Evolutionary conservation across 495 filamentous ascomycete species (phyloP).

Genomic region (Lasiosphaeria miniovina): DNA sequence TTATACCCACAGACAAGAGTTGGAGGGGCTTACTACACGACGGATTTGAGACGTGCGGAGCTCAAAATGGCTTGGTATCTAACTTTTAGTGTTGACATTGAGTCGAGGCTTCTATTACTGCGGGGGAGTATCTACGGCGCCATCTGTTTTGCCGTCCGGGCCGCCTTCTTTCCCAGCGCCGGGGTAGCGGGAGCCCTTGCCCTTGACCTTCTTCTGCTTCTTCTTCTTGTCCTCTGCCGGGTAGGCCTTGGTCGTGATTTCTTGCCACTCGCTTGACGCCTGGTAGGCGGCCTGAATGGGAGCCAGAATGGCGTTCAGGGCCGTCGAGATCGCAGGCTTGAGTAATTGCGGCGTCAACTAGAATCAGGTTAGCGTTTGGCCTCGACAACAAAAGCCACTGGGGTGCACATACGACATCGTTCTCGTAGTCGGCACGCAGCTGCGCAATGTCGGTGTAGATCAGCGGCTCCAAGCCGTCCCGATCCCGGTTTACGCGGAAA

Average conservation of each 20-base stretch:
- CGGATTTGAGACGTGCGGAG: no score
- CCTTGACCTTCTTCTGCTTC: constrained; percentile 71
- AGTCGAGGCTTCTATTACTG: background rate
- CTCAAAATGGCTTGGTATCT: background rate
- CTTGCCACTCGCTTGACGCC: constrained; percentile 73
- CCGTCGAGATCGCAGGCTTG: constrained; percentile 71
- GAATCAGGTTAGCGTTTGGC: constrained; percentile 18
- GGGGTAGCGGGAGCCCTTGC: constrained; percentile 66
- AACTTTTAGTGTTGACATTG: no score
- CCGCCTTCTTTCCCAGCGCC: constrained; percentile 11
- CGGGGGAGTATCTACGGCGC: background rate
- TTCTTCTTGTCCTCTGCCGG: constrained; percentile 58
- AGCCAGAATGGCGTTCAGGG: constrained; percentile 65
- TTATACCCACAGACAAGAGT: no score
- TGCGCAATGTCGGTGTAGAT: constrained; percentile 69
- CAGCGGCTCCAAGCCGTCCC: constrained; percentile 66
- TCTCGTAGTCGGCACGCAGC: constrained; percentile 74
- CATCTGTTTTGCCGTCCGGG: background rate
- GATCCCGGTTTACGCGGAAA: constrained; percentile 56
- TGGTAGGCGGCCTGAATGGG: constrained; percentile 74
- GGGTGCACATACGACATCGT: constrained; percentile 63
- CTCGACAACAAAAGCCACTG: background rate
- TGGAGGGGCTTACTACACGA: no score
- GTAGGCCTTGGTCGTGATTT: constrained; percentile 77
- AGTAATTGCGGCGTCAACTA: constrained; percentile 81